Percentiles rank a stretch among this genome's conserved stretches.
Conservation (phyloP, 805 yeast species). For the Nakazawaea ernobii region DNA sequence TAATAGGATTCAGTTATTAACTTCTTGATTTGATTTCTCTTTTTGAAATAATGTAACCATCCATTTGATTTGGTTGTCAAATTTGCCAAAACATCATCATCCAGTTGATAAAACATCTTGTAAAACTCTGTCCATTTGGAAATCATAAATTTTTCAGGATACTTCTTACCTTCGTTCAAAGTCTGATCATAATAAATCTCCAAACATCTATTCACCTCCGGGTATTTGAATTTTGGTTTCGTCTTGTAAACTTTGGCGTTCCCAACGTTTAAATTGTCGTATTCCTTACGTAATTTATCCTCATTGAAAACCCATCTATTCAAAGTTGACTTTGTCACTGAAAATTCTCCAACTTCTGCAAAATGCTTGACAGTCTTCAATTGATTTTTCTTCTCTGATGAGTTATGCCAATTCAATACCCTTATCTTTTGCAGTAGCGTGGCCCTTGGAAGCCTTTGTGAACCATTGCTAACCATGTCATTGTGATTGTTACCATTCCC, state of each 20-base stretch:
- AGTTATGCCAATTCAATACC: slow-evolving; percentile 30
- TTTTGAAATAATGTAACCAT: slow-evolving; percentile 35
- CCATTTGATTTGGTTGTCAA: slow-evolving; percentile 27
- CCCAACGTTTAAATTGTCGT: slow-evolving; percentile 20
- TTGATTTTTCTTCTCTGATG: slow-evolving; percentile 26
- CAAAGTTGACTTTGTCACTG: slow-evolving; percentile 32
- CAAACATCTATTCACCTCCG: slow-evolving; percentile 29
- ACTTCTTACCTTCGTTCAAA: slow-evolving; percentile 22
- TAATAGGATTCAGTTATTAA: slow-evolving; percentile 23
- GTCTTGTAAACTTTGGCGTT: slow-evolving; percentile 25
- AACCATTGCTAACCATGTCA: slow-evolving; percentile 1
- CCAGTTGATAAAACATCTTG: slow-evolving; percentile 16
- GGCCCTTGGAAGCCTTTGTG: slow-evolving; percentile 23
- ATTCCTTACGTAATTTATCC: slow-evolving; percentile 22
- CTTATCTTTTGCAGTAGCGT: slow-evolving; percentile 31
- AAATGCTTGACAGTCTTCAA: slow-evolving; percentile 29
- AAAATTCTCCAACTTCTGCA: slow-evolving; percentile 22
- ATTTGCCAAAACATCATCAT: background rate
- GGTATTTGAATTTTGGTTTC: slow-evolving; percentile 25
- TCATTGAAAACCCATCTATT: slow-evolving; percentile 35
- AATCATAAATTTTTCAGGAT: slow-evolving; percentile 25
- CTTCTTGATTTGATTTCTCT: slow-evolving; percentile 21
- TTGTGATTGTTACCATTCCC: too few species aligned
- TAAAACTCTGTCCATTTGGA: slow-evolving; percentile 24
- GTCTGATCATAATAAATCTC: slow-evolving; percentile 30